Evolutionary conservation across 1,139 yeast genomes (phyloP).

Genomic region (Spathaspora jeffriesii): DNA sequence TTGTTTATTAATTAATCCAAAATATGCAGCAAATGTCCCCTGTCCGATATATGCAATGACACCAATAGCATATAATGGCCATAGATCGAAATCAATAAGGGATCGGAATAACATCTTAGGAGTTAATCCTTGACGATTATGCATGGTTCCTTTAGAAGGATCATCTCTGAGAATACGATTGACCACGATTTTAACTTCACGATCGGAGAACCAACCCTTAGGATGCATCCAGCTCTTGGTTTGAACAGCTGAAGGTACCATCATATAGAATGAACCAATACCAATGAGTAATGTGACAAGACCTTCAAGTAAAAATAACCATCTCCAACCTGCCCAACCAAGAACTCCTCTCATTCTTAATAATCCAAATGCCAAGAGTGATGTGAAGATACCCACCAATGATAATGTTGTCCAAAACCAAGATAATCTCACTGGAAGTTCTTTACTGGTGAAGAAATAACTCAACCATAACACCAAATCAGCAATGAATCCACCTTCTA

Average conservation of each 20-base stretch:
- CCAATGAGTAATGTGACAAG: conserved; percentile 57
- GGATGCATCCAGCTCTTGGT: conserved; percentile 53
- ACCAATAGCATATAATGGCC: conserved; percentile 60
- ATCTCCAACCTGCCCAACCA: conserved; percentile 56
- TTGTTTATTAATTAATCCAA: conserved; percentile 39
- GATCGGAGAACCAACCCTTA: conserved; percentile 64
- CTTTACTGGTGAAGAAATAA: conserved; percentile 27
- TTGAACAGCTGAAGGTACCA: conserved; percentile 62
- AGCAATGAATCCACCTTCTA: conserved; percentile 35
- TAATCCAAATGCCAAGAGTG: conserved; percentile 37
- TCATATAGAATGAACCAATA: conserved; percentile 47
- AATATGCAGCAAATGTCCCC: conserved; percentile 23
- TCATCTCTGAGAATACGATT: conserved; percentile 67
- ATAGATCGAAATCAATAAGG: conserved; percentile 53
- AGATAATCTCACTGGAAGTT: conserved; percentile 25
- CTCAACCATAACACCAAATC: conserved; percentile 29
- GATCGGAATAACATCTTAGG: conserved; percentile 38
- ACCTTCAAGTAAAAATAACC: conserved; percentile 70
- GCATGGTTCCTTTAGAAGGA: conserved; percentile 70
- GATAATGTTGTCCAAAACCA: conserved; percentile 17
- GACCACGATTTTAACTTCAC: conserved; percentile 63
- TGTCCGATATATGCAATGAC: conserved; percentile 45
- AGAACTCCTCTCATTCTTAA: conserved; percentile 26
- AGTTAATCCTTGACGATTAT: conserved; percentile 58
- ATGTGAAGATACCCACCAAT: conserved; percentile 29